phyloP scores from a whole-genome alignment of 2,329 filamentous ascomycete genomes.

The Pseudogymnoascus sp. region DNA sequence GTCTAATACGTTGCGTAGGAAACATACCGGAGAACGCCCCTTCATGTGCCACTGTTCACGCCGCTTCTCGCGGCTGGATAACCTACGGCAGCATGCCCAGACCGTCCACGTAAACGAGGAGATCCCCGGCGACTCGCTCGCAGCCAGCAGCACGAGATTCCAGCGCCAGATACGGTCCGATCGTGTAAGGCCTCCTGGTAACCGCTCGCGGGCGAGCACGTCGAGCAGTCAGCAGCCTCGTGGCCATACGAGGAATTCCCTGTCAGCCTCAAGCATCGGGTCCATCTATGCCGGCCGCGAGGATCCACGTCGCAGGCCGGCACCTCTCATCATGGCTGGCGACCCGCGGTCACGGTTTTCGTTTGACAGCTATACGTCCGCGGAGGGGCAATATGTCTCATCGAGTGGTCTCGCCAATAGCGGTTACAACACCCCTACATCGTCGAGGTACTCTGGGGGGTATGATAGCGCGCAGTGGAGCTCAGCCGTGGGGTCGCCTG shows the following conservation, averaged over 20 bases:
- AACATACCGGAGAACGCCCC: constrained; percentile 94
- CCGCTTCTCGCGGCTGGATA: constrained; percentile 88
- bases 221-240: constrained; percentile 65
- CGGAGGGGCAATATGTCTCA: constrained; percentile 56
- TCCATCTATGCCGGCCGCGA: constrained; percentile 59
- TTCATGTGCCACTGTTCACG: constrained; percentile 95
- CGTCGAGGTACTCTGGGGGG: constrained; percentile 70
- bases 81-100: constrained; percentile 91
- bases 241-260: constrained; percentile 71
- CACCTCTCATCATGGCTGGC: constrained; percentile 73
- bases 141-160: constrained; percentile 84
- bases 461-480: constrained; percentile 70
- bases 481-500: constrained; percentile 63
- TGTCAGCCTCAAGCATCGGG: constrained; percentile 80
- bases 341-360: constrained; percentile 61
- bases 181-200: constrained; percentile 64
- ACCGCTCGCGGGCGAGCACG: constrained; percentile 68
- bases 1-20: constrained; percentile 44
- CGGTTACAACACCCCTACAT: constrained; percentile 75
- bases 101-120: constrained; percentile 97
- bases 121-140: constrained; percentile 86
- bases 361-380: constrained; percentile 57
- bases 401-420: constrained; percentile 42
- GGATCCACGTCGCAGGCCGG: constrained; percentile 64
- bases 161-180: constrained; percentile 89